Evolutionary conservation across 2,329 filamentous ascomycete species (phyloP), one percentile per base, ranked within the genome.

Genomic region (Eurotiales sp.): DNA sequence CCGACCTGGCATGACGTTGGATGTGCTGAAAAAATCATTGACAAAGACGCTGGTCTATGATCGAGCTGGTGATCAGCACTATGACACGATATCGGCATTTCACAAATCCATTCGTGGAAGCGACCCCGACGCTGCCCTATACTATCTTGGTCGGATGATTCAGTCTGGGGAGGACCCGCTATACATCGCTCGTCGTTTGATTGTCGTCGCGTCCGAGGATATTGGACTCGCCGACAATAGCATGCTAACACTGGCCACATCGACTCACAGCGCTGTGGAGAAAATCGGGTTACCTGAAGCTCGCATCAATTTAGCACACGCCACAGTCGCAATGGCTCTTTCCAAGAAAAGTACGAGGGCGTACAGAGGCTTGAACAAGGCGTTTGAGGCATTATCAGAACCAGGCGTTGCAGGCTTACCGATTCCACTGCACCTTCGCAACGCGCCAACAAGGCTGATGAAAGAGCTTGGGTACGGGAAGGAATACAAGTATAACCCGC

Each of bases 31-130:
- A 65, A 77, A 83, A 1, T 81, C 87, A 2, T 77, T 99, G 8
- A 97, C 92, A 2, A 91, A 91, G 65, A 97, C 92, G 0, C 77
- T 97, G 1, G 90, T 97, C 12, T 97, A 97, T 71, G 93, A 99
- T 69, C 84, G 93, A 50, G 88, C 88, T 0, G 92, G 93, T 47
- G 93, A 99, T 70, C 90, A 96, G 67, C 93, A 97, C 72, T 99
- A 97, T 74, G 92, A 99, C 66, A 93, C 88, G 48, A 97, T 99
- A 63, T 95, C 89, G 1, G 93, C 93, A 25, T 93, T 97, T 61
- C 93, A 97, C 78, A 99, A 99, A 64, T 90, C 90, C 2, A 85
- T 97, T 8, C 87, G 93, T 41, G 93, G 93, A 36, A 87, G 84
- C 50, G 86, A 96, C 63, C 71, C 92, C 0, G 88, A 97, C 67